Percentiles rank a stretch among this genome's conserved stretches.
Conservation (phyloP, 2,329 filamentous ascomycete genomes). For the Ophiostoma ips region DNA sequence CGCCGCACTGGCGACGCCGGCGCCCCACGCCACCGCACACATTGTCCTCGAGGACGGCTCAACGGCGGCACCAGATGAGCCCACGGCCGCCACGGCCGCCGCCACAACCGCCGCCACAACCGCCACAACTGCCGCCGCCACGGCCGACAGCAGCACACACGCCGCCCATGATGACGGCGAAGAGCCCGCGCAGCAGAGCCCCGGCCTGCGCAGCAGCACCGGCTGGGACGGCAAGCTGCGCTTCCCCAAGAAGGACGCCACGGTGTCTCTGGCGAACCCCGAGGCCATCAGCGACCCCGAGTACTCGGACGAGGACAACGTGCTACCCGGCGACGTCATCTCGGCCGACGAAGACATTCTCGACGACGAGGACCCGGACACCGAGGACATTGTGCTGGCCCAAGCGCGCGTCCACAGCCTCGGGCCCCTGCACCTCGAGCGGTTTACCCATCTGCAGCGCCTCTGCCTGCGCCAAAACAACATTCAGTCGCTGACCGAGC, state of each 20-base stretch:
- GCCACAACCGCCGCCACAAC: slow-evolving; percentile 21
- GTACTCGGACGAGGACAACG: slow-evolving; percentile 59
- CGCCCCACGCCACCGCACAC: slow-evolving; percentile 3
- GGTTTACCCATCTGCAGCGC: slow-evolving; percentile 62
- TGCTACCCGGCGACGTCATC: slow-evolving; percentile 59
- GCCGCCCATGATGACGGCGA: too few relatives aligned
- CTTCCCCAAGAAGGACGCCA: slow-evolving; percentile 34
- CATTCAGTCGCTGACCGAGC: slow-evolving; percentile 50
- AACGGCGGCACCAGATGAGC: not conserved
- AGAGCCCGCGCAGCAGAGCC: slow-evolving; percentile 20
- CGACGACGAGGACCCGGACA: slow-evolving; percentile 44
- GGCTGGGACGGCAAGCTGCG: slow-evolving; percentile 79
- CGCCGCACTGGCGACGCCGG: not conserved
- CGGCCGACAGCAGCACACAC: slow-evolving; percentile 22
- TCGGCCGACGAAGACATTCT: slow-evolving; percentile 63
- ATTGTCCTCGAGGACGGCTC: slow-evolving; percentile 8
- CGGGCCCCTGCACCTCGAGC: slow-evolving; percentile 61
- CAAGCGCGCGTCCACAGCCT: slow-evolving; percentile 76
- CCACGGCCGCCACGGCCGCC: slow-evolving; percentile 11
- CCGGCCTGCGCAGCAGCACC: slow-evolving; percentile 38
- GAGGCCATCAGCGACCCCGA: slow-evolving; percentile 76
- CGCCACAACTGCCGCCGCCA: slow-evolving; percentile 17
- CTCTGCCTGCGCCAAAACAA: slow-evolving; percentile 88
- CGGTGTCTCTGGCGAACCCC: slow-evolving; percentile 54
- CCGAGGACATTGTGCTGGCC: slow-evolving; percentile 75